Evolutionary conservation across 805 yeast species (phyloP), one percentile per base, ranked within the genome.

Genomic region (Suhomyces faveliae): DNA sequence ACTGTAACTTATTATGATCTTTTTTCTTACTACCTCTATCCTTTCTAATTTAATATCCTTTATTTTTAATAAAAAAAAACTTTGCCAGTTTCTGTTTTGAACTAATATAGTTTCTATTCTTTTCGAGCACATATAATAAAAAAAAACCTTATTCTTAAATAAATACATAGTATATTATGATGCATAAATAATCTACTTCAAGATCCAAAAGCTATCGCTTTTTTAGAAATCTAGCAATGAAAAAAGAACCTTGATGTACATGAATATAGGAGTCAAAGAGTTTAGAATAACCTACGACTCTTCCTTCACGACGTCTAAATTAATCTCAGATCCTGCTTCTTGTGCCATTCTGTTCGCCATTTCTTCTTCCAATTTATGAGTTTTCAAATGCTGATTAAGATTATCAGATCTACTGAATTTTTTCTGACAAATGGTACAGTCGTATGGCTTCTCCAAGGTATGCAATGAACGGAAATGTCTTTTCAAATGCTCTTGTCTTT

Each of bases 401-500:
- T 84, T 84, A 60, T 84, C 89, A 19, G 82, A 74, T 54, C 89
- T 68, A 50, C 87, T 81, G 55, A 84, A 84, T 55, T 81, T 80
- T 60, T 84, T 82, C 27, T 74, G 76, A 58, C 89, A 84, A 19
- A 78, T 70, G 8, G 71, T 68, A 62, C 89, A 84, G 48, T 75
- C 79, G 62, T 74, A 84, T 0, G 89, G 92, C 62, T 84, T 85
- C 48, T 83, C 89, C 47, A 83, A 76, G 27, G 86, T 84, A 58
- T 86, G 94, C 50, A 86, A 71, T 15, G 89, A 81, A 49, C 91
- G 70, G 60, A 83, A 79, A 58, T 86, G 94, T 50, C 94, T 74
- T 61, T 84, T 84, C 55, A 86, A 67, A 63, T 86, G 94, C 58
- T 86, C 94, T 61, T 85, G 89, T 55, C 94, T 74, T 60, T 84